phyloP scores from a whole-genome alignment of 1,284 basidiomycete species.

The Trichosporon asahii region DNA sequence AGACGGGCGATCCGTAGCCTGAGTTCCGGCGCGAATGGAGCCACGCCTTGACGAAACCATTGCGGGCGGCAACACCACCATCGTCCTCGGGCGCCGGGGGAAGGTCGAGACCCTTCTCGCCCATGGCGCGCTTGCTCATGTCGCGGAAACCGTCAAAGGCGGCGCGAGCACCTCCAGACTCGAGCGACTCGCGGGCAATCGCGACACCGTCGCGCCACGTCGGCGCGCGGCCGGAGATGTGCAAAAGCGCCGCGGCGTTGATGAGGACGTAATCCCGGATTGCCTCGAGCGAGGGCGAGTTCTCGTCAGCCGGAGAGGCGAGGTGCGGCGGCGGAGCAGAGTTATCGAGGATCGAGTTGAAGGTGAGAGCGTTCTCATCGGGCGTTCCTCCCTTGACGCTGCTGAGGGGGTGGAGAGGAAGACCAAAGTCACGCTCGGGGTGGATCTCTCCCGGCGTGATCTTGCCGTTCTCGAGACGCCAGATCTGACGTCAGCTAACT shows the following conservation, averaged over 20 bases:
- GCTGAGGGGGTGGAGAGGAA: constrained; percentile 64
- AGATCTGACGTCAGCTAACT: constrained; percentile 45
- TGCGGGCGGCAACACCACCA: constrained; percentile 51
- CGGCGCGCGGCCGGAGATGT: constrained; percentile 69
- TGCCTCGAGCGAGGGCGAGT: constrained; percentile 55
- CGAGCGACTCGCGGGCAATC: constrained; percentile 69
- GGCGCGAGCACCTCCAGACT: constrained; percentile 68
- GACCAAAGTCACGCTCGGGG: constrained; percentile 63
- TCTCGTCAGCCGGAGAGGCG: constrained; percentile 53
- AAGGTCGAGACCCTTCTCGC: constrained; percentile 37
- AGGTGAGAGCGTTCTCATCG: constrained; percentile 60
- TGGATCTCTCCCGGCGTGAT: constrained; percentile 52
- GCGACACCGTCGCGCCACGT: constrained; percentile 69
- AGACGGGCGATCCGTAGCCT: neutral
- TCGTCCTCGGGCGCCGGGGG: constrained; percentile 44
- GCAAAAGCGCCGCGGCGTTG: constrained; percentile 77
- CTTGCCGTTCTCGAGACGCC: constrained; percentile 52
- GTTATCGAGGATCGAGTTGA: constrained; percentile 55
- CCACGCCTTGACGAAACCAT: constrained; percentile 51
- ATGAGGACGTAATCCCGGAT: constrained; percentile 78
- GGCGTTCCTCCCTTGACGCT: constrained; percentile 70
- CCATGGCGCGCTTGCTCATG: constrained; percentile 49
- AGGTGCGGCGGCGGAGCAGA: constrained; percentile 42
- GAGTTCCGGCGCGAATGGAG: constrained; percentile 24
- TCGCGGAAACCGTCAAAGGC: constrained; percentile 63